These are phyloP conservation scores for Pseudogymnoascus sp. DNA, from an alignment of 2,329 filamentous ascomycete species.

Conservation along the genomic window DNA sequence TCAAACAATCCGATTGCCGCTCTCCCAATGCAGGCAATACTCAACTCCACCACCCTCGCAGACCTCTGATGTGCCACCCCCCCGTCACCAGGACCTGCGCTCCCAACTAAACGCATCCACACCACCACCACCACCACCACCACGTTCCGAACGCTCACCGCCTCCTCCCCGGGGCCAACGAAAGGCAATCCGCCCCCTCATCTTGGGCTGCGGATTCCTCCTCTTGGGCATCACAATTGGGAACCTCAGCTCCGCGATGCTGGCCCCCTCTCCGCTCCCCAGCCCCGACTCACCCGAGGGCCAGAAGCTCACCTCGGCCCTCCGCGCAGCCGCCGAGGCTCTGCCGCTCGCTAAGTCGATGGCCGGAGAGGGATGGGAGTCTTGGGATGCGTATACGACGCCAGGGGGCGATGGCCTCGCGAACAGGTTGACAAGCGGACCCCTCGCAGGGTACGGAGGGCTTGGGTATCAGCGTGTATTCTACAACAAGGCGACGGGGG, in stretches of 20 bases:
- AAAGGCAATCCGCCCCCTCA: conserved; percentile 25
- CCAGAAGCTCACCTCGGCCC: conserved; percentile 31
- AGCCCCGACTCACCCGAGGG: conserved; percentile 36
- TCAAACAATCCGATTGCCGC: background rate
- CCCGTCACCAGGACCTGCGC: conserved; percentile 19
- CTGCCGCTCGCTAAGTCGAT: conserved; percentile 41
- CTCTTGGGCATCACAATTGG: conserved; percentile 36
- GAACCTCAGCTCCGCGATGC: conserved; percentile 32
- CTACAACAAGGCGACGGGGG: conserved; percentile 50
- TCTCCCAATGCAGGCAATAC: conserved; percentile 4
- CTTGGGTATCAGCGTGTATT: conserved; percentile 55
- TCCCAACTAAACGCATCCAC: conserved; percentile 22
- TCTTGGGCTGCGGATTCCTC: conserved; percentile 33
- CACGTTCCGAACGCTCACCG: conserved; percentile 6
- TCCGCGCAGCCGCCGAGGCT: conserved; percentile 37
- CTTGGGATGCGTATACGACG: conserved; percentile 38
- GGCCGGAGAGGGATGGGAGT: conserved; percentile 35
- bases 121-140: conserved; percentile 10
- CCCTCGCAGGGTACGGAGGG: conserved; percentile 36
- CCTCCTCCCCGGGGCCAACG: conserved; percentile 16
- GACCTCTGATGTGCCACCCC: background rate
- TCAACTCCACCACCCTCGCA: background rate
- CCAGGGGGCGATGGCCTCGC: conserved; percentile 16
- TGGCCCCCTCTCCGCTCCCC: conserved; percentile 39
- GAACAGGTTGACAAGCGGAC: conserved; percentile 35